phyloP scores from a whole-genome alignment of 768 basidiomycete genomes.

The Leccinum sublutescens region DNA sequence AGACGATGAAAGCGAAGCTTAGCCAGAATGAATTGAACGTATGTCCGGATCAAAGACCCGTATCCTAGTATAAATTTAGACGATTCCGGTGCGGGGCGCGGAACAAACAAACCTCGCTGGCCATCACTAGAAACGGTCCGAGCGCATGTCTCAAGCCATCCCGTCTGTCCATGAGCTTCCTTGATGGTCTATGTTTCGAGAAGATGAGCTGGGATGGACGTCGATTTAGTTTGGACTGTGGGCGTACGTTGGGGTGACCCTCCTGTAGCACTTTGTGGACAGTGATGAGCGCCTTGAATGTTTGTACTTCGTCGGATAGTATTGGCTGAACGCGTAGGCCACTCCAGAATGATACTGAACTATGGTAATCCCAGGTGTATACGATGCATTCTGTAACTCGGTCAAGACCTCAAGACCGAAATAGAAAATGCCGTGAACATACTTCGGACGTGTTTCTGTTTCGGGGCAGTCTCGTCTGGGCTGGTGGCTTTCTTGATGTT shows the following conservation, averaged over 20 bases:
- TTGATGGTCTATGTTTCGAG: slow-evolving; percentile 74
- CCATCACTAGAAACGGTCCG: slow-evolving; percentile 82
- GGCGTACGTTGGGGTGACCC: slow-evolving; percentile 84
- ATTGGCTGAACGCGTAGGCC: slow-evolving; percentile 96
- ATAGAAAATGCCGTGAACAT: slow-evolving; percentile 34
- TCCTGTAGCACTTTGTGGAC: slow-evolving; percentile 99
- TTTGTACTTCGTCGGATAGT: slow-evolving; percentile 94
- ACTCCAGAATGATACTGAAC: slow-evolving; percentile 97
- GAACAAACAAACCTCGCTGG: slow-evolving; percentile 55
- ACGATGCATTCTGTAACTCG: slow-evolving; percentile 82
- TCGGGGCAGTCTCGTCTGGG: slow-evolving; percentile 93
- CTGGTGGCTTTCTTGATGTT: slow-evolving; percentile 99
- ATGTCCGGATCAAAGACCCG: slow-evolving; percentile 92
- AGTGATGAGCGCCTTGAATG: slow-evolving; percentile 96
- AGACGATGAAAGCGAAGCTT: slow-evolving; percentile 96
- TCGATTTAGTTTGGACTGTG: slow-evolving; percentile 2
- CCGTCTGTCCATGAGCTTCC: slow-evolving; percentile 91
- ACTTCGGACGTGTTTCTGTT: slow-evolving; percentile 99
- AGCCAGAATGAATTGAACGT: slow-evolving; percentile 92
- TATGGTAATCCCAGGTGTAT: slow-evolving; percentile 99
- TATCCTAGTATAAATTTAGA: slow-evolving; percentile 59
- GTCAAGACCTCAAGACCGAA: slow-evolving; percentile 15
- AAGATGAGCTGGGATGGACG: slow-evolving; percentile 8
- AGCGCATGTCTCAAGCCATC: slow-evolving; percentile 97
- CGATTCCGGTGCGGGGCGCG: neutral